Percentiles rank a stretch among this genome's conserved stretches.
phyloP scores from a whole-genome alignment of 2,329 filamentous ascomycete genomes.

The Penicillium griseofulvum region DNA sequence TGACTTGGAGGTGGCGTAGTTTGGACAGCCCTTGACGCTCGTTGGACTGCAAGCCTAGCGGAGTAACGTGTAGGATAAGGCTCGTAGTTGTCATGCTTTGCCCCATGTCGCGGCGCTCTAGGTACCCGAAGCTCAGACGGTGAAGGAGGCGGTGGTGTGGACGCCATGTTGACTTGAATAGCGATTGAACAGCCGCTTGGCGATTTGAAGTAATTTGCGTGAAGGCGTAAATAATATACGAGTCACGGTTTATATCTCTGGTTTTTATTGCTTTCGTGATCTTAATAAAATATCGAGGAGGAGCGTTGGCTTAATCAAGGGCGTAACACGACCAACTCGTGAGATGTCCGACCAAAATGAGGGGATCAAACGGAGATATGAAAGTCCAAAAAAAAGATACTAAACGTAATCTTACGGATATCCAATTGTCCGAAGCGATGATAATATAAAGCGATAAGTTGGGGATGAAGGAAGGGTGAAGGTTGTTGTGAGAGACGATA shows the following conservation, averaged over 20 bases:
- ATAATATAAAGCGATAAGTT: conserved; percentile 6
- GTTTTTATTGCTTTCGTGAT: conserved; percentile 1
- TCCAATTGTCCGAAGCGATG: conserved; percentile 7
- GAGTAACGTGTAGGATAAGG: conserved; percentile 43
- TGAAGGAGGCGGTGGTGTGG: conserved; percentile 44
- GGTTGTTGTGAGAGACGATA: conserved; percentile 18
- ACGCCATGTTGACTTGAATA: conserved; percentile 36
- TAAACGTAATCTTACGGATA: not conserved
- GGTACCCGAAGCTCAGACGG: conserved; percentile 40
- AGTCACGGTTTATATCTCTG: not conserved
- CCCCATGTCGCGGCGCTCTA: conserved; percentile 46
- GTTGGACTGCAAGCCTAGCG: conserved; percentile 39
- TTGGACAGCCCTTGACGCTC: conserved; percentile 25
- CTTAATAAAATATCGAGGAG: not conserved
- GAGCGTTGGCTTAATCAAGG: conserved; percentile 13
- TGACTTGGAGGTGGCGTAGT: conserved; percentile 34
- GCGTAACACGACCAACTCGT: conserved; percentile 1
- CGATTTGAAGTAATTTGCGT: not conserved
- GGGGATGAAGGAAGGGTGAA: conserved; percentile 19
- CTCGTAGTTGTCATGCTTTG: conserved; percentile 44
- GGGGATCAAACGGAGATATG: not conserved
- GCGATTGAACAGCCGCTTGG: not conserved
- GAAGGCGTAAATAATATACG: not conserved
- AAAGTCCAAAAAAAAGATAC: not conserved
- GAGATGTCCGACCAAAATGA: not conserved